Evolutionary conservation across 768 basidiomycete genomes (phyloP).

Genomic region (Russula foetens): DNA sequence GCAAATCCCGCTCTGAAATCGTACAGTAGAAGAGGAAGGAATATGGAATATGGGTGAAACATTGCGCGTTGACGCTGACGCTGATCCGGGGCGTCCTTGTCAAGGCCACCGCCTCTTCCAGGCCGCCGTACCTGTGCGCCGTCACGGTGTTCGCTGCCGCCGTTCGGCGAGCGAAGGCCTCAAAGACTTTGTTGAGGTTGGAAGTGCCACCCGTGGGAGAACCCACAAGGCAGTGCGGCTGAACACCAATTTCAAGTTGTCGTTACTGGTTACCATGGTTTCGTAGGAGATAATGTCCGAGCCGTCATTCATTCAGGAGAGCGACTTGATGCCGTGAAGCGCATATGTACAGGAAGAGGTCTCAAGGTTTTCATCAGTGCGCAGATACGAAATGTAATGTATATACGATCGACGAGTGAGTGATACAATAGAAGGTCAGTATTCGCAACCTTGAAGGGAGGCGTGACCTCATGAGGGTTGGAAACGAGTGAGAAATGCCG

Average conservation of each 20-base stretch:
- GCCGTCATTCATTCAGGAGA: not conserved
- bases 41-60: too few species aligned
- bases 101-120: too few species aligned
- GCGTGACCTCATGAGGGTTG: not conserved
- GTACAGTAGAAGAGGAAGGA: not conserved
- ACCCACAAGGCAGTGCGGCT: not conserved
- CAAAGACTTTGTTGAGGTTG: not conserved
- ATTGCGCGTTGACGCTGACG: too few species aligned
- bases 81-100: too few species aligned
- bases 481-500: not conserved
- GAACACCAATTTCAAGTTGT: not conserved
- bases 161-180: not conserved
- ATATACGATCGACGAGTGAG: not conserved
- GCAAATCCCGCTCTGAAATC: not conserved
- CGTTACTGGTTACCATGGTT: slow-evolving; percentile 10
- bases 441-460: not conserved
- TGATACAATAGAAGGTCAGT: not conserved
- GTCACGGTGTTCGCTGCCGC: not conserved
- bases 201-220: not conserved
- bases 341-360: not conserved
- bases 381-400: not conserved
- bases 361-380: not conserved
- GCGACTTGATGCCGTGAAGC: not conserved
- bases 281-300: not conserved
- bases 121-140: not conserved